Evolutionary conservation across 148 eudicot genomes (phyloP).

Genomic region (Drosera capensis): DNA sequence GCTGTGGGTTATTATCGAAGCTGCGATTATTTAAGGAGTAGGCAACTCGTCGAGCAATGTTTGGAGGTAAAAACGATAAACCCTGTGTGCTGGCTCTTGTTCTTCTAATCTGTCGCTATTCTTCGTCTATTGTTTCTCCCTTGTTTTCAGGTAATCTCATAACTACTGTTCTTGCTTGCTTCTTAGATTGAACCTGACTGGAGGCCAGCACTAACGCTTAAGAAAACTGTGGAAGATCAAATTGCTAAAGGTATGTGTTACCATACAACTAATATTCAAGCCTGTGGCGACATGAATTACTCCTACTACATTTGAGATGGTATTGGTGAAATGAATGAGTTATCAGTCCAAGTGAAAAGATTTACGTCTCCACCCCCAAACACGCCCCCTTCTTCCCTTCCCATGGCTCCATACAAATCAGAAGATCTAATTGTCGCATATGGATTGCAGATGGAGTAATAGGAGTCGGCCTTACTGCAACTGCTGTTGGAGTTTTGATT

Average conservation of each 20-base stretch:
- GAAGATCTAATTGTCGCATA: not conserved
- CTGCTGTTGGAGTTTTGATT: constrained; percentile 69
- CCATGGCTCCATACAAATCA: not conserved
- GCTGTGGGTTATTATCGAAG: constrained; percentile 84
- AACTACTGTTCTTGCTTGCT: no score
- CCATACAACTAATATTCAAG: no score
- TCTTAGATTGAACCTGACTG: constrained; percentile 78
- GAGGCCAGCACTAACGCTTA: constrained; percentile 80
- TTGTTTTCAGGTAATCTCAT: constrained; percentile 5
- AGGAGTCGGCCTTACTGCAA: constrained; percentile 79
- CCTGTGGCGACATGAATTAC: no score
- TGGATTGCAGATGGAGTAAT: constrained; percentile 64
- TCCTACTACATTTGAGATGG: not conserved
- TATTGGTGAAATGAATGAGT: not conserved
- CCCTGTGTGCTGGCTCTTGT: not conserved
- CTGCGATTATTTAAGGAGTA: constrained; percentile 51
- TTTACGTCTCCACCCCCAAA: not conserved
- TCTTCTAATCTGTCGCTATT: not conserved
- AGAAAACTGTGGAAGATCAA: constrained; percentile 63
- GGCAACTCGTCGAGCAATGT: constrained; percentile 62
- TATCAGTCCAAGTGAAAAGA: not conserved
- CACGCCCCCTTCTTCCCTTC: not conserved
- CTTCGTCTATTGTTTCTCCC: not conserved
- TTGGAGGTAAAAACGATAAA: constrained; percentile 39
- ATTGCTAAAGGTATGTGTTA: constrained; percentile 62